These are phyloP conservation scores for Phoenix dactylifera DNA, from an alignment of 176 grass and related monocot genomes.

Conservation along the genomic window DNA sequence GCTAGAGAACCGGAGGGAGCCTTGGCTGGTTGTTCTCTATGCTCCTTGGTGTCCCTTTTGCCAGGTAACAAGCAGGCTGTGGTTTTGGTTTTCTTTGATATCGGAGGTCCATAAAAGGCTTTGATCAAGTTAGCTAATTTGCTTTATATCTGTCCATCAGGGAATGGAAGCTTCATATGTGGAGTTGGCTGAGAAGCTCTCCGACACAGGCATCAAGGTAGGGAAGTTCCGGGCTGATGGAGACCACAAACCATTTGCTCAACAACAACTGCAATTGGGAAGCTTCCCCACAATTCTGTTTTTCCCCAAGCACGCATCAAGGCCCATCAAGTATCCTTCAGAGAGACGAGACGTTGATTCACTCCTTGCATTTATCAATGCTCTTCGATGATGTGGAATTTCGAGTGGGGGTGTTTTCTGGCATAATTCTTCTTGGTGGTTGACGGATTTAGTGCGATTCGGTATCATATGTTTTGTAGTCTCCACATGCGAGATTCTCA, in stretches of 20 bases:
- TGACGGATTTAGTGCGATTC: no score
- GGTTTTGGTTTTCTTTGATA: no score
- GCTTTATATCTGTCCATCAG: conserved; percentile 13
- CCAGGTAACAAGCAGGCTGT: conserved; percentile 19
- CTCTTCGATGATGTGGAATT: conserved; percentile 35
- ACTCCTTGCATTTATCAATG: conserved; percentile 72
- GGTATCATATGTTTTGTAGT: no score
- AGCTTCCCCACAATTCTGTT: conserved; percentile 91
- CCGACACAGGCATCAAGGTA: conserved; percentile 46
- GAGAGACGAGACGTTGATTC: conserved; percentile 78
- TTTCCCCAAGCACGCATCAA: conserved; percentile 64
- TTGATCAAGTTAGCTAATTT: no score
- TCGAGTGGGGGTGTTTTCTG: no score
- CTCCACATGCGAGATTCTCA: no score
- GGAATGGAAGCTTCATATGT: conserved; percentile 80
- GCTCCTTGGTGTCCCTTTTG: conserved; percentile 83
- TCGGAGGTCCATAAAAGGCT: no score
- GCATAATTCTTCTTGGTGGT: no score
- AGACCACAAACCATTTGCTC: conserved; percentile 70
- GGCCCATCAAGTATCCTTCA: conserved; percentile 80
- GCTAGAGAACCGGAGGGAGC: conserved; percentile 45
- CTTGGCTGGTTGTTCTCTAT: conserved; percentile 82
- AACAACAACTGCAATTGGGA: conserved; percentile 60
- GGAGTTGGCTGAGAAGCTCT: conserved; percentile 59
- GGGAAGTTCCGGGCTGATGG: conserved; percentile 80